These are phyloP conservation scores for Phytopythium delawarense DNA, from an alignment of 352 stramenopile genomes.

Conservation along the genomic window DNA sequence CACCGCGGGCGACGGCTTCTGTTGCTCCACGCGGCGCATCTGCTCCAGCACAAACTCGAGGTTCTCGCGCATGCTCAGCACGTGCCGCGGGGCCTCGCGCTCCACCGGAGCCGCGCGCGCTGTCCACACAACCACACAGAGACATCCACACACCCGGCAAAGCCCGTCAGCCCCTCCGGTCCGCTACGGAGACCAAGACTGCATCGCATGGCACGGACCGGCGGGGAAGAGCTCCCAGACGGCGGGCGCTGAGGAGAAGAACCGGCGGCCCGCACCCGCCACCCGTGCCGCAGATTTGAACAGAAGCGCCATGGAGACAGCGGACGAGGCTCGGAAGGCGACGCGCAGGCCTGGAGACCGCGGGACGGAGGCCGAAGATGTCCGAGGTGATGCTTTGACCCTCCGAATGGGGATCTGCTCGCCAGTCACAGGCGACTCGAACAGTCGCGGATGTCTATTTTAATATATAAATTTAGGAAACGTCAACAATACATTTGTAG, in stretches of 20 bases:
- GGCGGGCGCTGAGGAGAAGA: constrained; percentile 24
- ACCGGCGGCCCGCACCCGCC: constrained; percentile 1
- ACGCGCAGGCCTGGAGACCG: too few species aligned
- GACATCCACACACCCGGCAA: constrained; percentile 3
- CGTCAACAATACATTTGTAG: too few species aligned
- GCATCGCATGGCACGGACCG: constrained; percentile 13
- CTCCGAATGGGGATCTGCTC: too few species aligned
- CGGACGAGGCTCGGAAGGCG: neutral
- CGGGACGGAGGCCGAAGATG: too few species aligned
- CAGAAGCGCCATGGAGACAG: constrained; percentile 11
- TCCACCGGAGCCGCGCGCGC: constrained; percentile 10
- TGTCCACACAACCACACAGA: constrained; percentile 4
- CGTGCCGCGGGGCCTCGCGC: constrained; percentile 31
- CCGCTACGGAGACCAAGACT: neutral
- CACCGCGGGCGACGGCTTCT: constrained; percentile 20
- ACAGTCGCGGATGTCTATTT: too few species aligned
- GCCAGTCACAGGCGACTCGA: too few species aligned
- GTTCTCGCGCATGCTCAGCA: constrained; percentile 54
- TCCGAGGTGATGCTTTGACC: too few species aligned
- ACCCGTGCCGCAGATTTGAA: constrained; percentile 13
- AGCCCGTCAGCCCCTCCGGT: too few species aligned
- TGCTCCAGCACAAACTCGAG: constrained; percentile 53
- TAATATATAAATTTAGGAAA: too few species aligned
- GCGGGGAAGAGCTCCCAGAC: constrained; percentile 46
- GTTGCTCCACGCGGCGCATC: constrained; percentile 33